Percentiles rank a stretch among this genome's conserved stretches.
These are phyloP conservation scores for Phyllosticta citriasiana DNA, from an alignment of 2,329 filamentous ascomycete genomes.

Conservation along the genomic window DNA sequence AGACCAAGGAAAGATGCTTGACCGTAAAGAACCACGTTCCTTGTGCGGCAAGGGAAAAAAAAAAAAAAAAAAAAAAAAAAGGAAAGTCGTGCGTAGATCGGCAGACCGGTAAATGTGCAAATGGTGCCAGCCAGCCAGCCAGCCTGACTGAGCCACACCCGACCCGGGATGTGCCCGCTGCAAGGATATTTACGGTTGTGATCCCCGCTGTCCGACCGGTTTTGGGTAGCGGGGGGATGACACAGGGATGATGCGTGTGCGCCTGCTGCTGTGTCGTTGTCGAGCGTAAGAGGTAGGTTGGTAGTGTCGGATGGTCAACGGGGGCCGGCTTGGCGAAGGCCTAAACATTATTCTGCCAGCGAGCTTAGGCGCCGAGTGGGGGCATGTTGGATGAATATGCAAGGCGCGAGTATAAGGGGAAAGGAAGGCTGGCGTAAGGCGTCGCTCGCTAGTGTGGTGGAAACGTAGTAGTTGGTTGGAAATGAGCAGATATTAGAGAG, in stretches of 20 bases:
- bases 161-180: neutral
- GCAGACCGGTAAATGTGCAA: neutral
- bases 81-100: neutral
- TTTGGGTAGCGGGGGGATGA: neutral
- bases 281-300: neutral
- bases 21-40: too few species aligned
- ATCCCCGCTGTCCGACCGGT: neutral
- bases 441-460: neutral
- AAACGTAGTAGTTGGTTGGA: neutral
- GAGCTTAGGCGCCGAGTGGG: neutral
- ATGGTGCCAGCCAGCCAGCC: neutral
- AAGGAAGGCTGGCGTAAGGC: neutral
- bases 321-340: neutral
- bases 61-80: conserved; percentile 44
- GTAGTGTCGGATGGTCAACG: neutral
- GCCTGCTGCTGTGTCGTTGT: neutral
- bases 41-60: conserved; percentile 49
- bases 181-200: neutral
- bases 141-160: neutral
- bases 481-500: neutral
- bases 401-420: neutral
- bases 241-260: neutral
- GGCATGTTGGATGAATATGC: neutral
- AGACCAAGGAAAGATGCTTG: too few species aligned
- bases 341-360: neutral